Percentiles rank a stretch among this genome's conserved stretches.
Evolutionary conservation across 805 yeast genomes (phyloP).

Genomic region (Phaffomyces opuntiae): DNA sequence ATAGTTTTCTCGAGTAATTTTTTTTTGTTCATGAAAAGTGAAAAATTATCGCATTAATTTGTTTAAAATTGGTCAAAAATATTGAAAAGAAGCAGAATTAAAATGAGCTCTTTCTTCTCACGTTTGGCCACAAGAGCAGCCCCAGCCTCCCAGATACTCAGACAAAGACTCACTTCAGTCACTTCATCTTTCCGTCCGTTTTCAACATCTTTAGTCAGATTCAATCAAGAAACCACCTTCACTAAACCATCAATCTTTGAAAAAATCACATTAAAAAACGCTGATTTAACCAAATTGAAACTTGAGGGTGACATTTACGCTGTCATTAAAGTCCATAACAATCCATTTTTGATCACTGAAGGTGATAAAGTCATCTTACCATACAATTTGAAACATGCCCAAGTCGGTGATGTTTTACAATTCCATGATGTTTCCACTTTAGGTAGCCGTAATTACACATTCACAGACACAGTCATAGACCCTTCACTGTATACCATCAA

Average conservation of each 20-base stretch:
- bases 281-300: slow-evolving; percentile 55
- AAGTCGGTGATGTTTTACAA: slow-evolving; percentile 75
- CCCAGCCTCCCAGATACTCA: neutral
- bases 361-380: slow-evolving; percentile 86
- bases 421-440: slow-evolving; percentile 72
- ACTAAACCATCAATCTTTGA: slow-evolving; percentile 2
- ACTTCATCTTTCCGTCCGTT: neutral
- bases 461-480: slow-evolving; percentile 48
- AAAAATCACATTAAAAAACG: slow-evolving; percentile 1
- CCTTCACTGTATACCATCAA: slow-evolving; percentile 49
- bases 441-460: slow-evolving; percentile 80
- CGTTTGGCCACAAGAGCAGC: slow-evolving; percentile 1
- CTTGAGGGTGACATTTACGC: slow-evolving; percentile 73
- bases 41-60: neutral
- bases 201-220: neutral
- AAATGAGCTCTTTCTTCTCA: slow-evolving; percentile 4
- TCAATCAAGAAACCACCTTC: neutral
- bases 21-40: neutral
- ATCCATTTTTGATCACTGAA: slow-evolving; percentile 81
- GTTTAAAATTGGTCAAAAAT: neutral
- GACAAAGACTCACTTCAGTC: neutral
- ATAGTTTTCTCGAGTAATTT: neutral
- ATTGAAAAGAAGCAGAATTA: neutral
- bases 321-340: slow-evolving; percentile 68
- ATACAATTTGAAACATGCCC: slow-evolving; percentile 64